Base-by-base conservation (phyloP, 441 rosid species). In the Populus trichocarpa region DNA sequence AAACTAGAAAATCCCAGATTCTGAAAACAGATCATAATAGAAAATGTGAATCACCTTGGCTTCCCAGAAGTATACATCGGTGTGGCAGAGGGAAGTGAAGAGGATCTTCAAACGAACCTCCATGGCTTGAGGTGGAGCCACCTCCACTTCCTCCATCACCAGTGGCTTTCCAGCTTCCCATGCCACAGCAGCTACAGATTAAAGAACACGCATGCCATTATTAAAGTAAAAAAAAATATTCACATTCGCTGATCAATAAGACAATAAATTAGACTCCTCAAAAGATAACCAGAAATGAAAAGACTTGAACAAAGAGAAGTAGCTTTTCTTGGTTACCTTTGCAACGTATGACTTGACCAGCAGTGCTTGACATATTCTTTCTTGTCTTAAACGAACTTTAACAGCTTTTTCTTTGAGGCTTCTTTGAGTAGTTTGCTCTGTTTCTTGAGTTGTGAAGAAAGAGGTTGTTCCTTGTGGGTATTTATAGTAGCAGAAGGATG, bases 81-180 rank as follows among this genome's bases (percentile, higher is more conserved):
- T 81, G 67, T 84, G 88, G 79, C 90, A 85, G 30, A 87, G 76
- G 22, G 87, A 78, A 16, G 89, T 88, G 71, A 80, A 84, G 66
- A 88, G 85, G 77, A 88, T 82, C 83, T 83, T 88, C 61, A 86
- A 18, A 35, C 88, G 89, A 72, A 86, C 89, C 76, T 88, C 90
- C 33, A 57, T 83, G 16, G 78, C 78, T 70, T 86, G 88, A 10
- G 89, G 90, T 2, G 89, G 87, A 25, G 88, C 88, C 64, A 88
- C 87, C 70, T 88, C 90, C 80, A 88, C 87, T 76, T 82, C 85
- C 70, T 91, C 93, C 20, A 93, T 87, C 67, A 79, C 89, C 22
- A 90, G 82, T 68, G 92, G 96, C 88, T 93, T 93, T 81, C 93
- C 94, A 1, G 97, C 93, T 74, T 93, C 92, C 97, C 96, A 89